Conservation (phyloP, 2,329 filamentous ascomycete species). For the Colletotrichum nymphaeae region DNA sequence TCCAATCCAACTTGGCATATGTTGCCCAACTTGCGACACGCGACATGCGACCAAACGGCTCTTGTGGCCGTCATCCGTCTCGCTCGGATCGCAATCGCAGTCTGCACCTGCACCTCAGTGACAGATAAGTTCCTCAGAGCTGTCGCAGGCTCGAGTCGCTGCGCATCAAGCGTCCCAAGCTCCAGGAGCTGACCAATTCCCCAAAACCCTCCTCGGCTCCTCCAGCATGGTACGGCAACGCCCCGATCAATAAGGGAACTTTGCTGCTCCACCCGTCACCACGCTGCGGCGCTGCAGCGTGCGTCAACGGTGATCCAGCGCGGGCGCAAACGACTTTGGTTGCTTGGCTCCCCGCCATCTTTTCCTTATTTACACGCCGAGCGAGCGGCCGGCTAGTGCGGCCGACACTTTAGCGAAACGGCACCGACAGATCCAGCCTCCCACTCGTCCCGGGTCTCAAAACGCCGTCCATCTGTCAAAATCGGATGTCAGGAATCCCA, state of each 20-base stretch:
- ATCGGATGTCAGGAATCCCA: conserved; percentile 10
- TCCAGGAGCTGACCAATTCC: conserved; percentile 9
- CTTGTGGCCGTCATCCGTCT: not conserved
- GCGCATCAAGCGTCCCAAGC: conserved; percentile 30
- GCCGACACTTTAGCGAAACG: conserved; percentile 11
- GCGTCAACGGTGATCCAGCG: conserved; percentile 4
- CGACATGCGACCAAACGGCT: conserved; percentile 11
- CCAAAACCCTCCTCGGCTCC: not conserved
- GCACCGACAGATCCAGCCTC: conserved; percentile 15
- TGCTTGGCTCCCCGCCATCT: conserved; percentile 22
- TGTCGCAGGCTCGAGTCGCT: conserved; percentile 9
- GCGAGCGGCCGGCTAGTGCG: not conserved
- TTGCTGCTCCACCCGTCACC: conserved; percentile 13
- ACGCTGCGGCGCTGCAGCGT: conserved; percentile 2
- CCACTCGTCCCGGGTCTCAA: not conserved
- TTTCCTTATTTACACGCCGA: not conserved
- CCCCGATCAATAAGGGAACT: conserved; percentile 19
- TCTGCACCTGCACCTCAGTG: conserved; percentile 29
- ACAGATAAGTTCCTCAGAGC: conserved; percentile 11
- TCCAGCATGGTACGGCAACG: not conserved
- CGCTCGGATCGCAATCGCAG: conserved; percentile 24
- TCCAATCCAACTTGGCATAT: conserved; percentile 1
- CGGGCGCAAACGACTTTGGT: not conserved
- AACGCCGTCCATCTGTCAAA: not conserved
- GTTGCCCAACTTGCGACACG: conserved; percentile 17